Percentiles rank a stretch among this genome's conserved stretches.
phyloP scores from a whole-genome alignment of 2,329 filamentous ascomycete species.

The Aspergillus fumigatus region DNA sequence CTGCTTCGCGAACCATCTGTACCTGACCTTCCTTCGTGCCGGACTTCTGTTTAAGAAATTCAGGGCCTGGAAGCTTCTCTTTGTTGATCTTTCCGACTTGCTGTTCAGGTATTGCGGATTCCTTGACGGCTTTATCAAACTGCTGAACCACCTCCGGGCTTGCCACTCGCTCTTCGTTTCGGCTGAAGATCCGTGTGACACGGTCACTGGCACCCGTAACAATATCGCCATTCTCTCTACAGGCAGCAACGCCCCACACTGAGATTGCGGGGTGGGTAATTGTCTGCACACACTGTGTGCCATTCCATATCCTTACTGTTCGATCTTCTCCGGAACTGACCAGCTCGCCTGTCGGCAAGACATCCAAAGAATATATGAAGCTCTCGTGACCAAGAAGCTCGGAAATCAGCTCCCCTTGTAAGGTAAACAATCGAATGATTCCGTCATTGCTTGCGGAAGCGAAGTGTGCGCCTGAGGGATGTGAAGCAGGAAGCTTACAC shows the following conservation, averaged over 20 bases:
- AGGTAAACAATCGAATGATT: constrained; percentile 78
- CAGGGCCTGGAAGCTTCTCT: constrained; percentile 81
- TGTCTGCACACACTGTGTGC: constrained; percentile 79
- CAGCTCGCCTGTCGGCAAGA: constrained; percentile 76
- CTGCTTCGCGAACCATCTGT: constrained; percentile 78
- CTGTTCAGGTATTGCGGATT: constrained; percentile 82
- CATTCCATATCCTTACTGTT: constrained; percentile 86
- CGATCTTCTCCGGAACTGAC: constrained; percentile 91
- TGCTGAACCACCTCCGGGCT: constrained; percentile 61
- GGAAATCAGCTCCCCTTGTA: constrained; percentile 70
- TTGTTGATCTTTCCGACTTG: constrained; percentile 82
- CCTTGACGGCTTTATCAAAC: constrained; percentile 78
- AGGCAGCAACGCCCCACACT: constrained; percentile 88
- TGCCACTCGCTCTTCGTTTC: constrained; percentile 65
- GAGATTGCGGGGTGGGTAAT: constrained; percentile 97
- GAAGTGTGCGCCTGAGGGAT: constrained; percentile 83
- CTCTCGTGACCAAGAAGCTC: constrained; percentile 85
- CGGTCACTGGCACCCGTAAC: constrained; percentile 91
- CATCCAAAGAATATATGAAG: constrained; percentile 84
- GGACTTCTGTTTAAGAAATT: constrained; percentile 73
- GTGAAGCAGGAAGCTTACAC: constrained; percentile 68
- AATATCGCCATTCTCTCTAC: constrained; percentile 78
- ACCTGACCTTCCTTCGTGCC: constrained; percentile 97
- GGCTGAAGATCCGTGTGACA: constrained; percentile 76
- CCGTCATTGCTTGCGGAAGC: constrained; percentile 93